A percentile compares a stretch with the other conserved stretches of the same genome.
phyloP scores from a whole-genome alignment of 1,284 basidiomycete species.

The Malassezia slooffiae region DNA sequence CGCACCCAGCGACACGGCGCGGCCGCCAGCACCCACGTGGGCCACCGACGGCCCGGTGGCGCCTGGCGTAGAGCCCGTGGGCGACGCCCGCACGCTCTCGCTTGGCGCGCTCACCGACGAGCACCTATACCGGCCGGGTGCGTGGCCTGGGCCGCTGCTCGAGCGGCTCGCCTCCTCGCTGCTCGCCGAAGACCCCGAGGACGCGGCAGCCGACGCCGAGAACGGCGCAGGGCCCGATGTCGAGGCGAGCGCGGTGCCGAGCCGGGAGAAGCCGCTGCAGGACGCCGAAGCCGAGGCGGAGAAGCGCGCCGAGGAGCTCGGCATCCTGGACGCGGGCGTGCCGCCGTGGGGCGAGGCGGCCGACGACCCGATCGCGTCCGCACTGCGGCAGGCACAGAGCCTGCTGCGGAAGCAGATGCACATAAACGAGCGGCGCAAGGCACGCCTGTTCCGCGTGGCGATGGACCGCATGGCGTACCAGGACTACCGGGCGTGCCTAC shows the following conservation, averaged over 20 bases:
- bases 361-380: constrained; percentile 83
- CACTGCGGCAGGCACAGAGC: constrained; percentile 75
- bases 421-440: constrained; percentile 70
- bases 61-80: neutral
- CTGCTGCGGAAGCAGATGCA: constrained; percentile 64
- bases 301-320: constrained; percentile 5
- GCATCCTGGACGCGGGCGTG: constrained; percentile 7
- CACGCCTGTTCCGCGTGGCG: constrained; percentile 64
- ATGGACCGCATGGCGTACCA: constrained; percentile 76
- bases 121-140: constrained; percentile 10
- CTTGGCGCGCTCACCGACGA: constrained; percentile 1
- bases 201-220: neutral
- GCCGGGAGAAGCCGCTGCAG: constrained; percentile 45
- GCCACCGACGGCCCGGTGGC: neutral
- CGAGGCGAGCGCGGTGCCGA: neutral
- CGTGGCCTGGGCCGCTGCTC: constrained; percentile 5
- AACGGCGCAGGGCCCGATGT: neutral
- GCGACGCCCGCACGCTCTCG: neutral
- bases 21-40: neutral
- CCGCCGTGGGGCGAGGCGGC: constrained; percentile 49
- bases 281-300: constrained; percentile 10
- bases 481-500: constrained; percentile 36
- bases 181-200: constrained; percentile 1
- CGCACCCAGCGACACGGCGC: neutral
- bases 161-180: constrained; percentile 13